These are phyloP conservation scores for Schizochytrium sp. DNA, from an alignment of 108 stramenopile species.

Conservation along the genomic window DNA sequence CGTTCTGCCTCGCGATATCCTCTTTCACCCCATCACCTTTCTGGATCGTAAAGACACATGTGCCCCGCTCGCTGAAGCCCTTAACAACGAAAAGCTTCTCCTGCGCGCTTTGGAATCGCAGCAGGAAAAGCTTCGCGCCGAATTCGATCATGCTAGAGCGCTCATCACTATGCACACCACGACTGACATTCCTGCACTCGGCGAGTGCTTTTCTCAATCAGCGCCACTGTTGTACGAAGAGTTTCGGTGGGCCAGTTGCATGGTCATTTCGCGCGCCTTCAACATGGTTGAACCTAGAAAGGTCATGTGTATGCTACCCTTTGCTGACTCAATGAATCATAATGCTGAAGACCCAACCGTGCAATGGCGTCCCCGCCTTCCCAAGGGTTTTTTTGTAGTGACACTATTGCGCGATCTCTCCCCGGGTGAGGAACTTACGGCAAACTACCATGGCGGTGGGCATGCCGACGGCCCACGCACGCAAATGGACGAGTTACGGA, in stretches of 20 bases:
- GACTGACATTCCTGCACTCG: background rate
- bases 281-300: background rate
- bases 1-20: background rate
- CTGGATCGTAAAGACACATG: background rate
- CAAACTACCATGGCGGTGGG: background rate
- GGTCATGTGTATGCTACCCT: slow-evolving; percentile 12
- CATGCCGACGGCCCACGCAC: background rate
- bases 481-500: background rate
- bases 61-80: background rate
- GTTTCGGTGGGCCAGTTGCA: background rate
- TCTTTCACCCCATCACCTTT: slow-evolving; percentile 2
- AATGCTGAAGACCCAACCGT: background rate
- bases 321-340: background rate
- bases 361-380: background rate
- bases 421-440: background rate
- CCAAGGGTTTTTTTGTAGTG: background rate
- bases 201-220: background rate
- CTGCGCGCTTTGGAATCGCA: background rate
- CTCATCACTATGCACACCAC: background rate
- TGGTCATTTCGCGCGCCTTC: slow-evolving; percentile 1
- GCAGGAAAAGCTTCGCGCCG: background rate
- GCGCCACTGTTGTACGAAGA: background rate
- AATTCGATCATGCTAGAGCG: background rate
- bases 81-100: background rate
- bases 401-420: background rate